Conservation (phyloP, 148 eudicot species). For the Fagopyrum tataricum region DNA sequence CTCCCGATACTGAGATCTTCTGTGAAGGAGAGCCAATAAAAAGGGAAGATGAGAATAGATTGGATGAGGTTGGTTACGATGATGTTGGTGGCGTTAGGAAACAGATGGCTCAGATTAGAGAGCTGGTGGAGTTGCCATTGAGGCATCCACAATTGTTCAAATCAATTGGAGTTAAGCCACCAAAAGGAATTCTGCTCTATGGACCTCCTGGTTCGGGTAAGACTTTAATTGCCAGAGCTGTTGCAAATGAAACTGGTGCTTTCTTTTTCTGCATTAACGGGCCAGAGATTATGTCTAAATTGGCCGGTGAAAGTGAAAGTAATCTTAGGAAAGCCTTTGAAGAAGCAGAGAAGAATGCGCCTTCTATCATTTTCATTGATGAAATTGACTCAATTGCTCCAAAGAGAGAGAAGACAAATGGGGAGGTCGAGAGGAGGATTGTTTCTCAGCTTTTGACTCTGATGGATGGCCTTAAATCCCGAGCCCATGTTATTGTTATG, state of each 20-base stretch:
- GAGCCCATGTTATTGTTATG: conserved; percentile 87
- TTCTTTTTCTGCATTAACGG: conserved; percentile 90
- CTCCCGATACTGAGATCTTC: conserved; percentile 5
- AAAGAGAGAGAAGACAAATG: conserved; percentile 82
- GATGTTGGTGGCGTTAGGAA: conserved; percentile 11
- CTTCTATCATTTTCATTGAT: conserved; percentile 85
- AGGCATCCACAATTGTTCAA: conserved; percentile 87
- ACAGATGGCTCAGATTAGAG: conserved; percentile 10
- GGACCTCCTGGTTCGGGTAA: conserved; percentile 98
- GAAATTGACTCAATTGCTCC: conserved; percentile 95
- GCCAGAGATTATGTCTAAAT: conserved; percentile 87
- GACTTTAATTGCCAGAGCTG: conserved; percentile 85
- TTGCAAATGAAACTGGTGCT: conserved; percentile 93
- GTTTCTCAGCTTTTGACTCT: conserved; percentile 89
- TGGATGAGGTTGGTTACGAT: conserved; percentile 1
- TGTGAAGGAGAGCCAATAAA: not conserved
- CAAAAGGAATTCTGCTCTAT: conserved; percentile 78
- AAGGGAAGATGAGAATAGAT: not conserved
- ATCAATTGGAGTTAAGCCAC: conserved; percentile 89
- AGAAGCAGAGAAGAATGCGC: conserved; percentile 94
- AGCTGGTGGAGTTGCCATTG: conserved; percentile 66
- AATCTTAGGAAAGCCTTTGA: conserved; percentile 92
- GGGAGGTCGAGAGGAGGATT: conserved; percentile 93
- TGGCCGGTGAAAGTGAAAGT: conserved; percentile 97
- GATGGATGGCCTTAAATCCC: conserved; percentile 88